Evolutionary conservation across 2,329 filamentous ascomycete species (phyloP).

Genomic region (Dactylellina cionopaga): DNA sequence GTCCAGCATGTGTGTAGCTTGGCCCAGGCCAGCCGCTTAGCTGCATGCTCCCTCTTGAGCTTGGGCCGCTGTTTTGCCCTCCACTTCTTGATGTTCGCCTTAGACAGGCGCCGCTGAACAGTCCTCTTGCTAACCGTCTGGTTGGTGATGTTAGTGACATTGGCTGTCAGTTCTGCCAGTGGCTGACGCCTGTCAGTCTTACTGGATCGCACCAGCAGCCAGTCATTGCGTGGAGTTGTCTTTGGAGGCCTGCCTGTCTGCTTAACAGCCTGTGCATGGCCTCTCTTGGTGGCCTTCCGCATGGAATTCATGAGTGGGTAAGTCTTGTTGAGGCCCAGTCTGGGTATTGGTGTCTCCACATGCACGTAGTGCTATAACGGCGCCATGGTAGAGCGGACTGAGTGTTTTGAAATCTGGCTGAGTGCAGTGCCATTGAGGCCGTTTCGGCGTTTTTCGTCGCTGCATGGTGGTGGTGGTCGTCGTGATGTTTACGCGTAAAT

Average conservation of each 20-base stretch:
- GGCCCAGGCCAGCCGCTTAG: no score
- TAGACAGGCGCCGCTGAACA: not conserved
- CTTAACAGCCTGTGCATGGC: not conserved
- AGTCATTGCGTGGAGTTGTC: not conserved
- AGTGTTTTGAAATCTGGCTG: not conserved
- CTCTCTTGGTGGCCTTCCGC: not conserved
- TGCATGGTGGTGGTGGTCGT: not conserved
- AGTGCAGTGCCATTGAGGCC: no score
- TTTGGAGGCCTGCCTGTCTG: not conserved
- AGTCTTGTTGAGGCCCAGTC: not conserved
- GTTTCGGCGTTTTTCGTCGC: not conserved
- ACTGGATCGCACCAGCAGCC: not conserved
- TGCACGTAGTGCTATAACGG: not conserved
- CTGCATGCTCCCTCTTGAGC: not conserved
- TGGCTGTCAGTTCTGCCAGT: not conserved
- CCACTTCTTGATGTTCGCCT: not conserved
- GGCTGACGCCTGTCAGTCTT: not conserved
- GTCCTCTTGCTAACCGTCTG: not conserved
- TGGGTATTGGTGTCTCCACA: not conserved
- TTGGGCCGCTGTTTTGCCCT: no score
- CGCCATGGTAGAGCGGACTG: not conserved
- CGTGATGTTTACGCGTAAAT: conserved; percentile 1
- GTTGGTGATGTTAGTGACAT: not conserved
- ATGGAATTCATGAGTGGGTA: not conserved
- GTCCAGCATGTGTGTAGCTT: not conserved